Conservation (phyloP, 441 rosid species). For the Erodium texanum region DNA sequence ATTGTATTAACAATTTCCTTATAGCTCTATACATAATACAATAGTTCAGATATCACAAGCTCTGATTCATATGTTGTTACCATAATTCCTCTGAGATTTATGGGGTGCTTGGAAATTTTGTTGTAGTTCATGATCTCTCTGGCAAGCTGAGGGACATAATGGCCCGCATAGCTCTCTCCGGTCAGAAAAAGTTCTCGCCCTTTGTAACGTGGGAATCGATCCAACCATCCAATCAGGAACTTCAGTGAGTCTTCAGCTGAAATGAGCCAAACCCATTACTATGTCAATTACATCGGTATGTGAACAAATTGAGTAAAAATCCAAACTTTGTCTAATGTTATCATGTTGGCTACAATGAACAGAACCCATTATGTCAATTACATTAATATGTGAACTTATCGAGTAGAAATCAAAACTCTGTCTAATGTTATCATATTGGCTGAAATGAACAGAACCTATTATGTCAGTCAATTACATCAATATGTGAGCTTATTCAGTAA, state of each 20-base stretch:
- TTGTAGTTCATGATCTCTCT: constrained; percentile 58
- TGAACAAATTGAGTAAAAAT: background rate
- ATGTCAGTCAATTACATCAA: background rate
- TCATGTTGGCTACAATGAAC: constrained; percentile 45
- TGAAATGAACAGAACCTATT: constrained; percentile 4
- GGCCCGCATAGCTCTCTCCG: constrained; percentile 97
- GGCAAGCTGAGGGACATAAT: constrained; percentile 94
- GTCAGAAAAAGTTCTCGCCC: constrained; percentile 57
- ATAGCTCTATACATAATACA: background rate
- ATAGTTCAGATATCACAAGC: no score
- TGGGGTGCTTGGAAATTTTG: constrained; percentile 38
- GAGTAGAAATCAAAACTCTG: background rate
- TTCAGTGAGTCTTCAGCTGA: constrained; percentile 77
- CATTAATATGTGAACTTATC: background rate
- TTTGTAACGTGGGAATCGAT: constrained; percentile 73
- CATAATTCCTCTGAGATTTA: constrained; percentile 86
- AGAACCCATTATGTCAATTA: background rate
- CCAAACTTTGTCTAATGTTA: background rate
- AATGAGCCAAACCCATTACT: constrained; percentile 9
- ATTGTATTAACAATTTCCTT: no score
- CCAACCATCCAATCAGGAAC: constrained; percentile 63
- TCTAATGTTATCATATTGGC: no score
- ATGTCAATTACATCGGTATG: background rate
- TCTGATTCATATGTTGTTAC: no score
- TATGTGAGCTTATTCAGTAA: background rate